Evolutionary conservation across 148 eudicot genomes (phyloP), one percentile per base, ranked within the genome.

Genomic region (Cornus suecica): DNA sequence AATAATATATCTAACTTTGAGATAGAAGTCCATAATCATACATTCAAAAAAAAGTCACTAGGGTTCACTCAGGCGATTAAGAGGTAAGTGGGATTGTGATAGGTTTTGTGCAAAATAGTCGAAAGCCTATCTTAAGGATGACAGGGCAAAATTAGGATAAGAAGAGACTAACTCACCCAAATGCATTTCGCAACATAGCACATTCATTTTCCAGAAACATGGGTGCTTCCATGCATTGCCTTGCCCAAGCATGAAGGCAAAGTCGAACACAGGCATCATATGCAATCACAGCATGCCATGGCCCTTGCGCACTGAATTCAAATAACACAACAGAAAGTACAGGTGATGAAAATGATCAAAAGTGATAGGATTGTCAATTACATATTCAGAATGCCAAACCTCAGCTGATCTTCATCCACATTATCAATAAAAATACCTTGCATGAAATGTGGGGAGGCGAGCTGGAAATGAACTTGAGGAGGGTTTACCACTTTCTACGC

Each of bases 221-320:
- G 16, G 99, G 99, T 69, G 99, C 99, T 87, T 93, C 97, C 87
- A 83, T 84, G 80, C 97, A 90, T 62, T 94, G 90, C 83, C 88
- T 93, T 52, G 97, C 97, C 99, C 99, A 95, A 41, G 99, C 94
- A 87, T 95, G 91, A 45, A 95, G 98, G 81, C 99, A 95, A 16
- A 95, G 89, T 58, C 99, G 88, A 71, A 91, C 93, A 80, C 98
- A 95, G 31, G 99, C 99, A 76, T 95, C 99, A 80, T 95, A 95
- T 31, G 99, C 89, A 68, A 95, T 80, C 66, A 95, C 92, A 70
- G 83, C 87, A 80, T 87, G 87, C 99, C 99, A 95, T 8, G 94
- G 90, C 58, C 97, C 99, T 76, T 88, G 94, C 58, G 90, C 88
- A 81, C 99, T 95, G 93, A 78, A 80, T 74, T 60, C 42, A 29